These are phyloP conservation scores for Tylopilus vinaceipallidus DNA, from an alignment of 768 basidiomycete species.

Conservation along the genomic window DNA sequence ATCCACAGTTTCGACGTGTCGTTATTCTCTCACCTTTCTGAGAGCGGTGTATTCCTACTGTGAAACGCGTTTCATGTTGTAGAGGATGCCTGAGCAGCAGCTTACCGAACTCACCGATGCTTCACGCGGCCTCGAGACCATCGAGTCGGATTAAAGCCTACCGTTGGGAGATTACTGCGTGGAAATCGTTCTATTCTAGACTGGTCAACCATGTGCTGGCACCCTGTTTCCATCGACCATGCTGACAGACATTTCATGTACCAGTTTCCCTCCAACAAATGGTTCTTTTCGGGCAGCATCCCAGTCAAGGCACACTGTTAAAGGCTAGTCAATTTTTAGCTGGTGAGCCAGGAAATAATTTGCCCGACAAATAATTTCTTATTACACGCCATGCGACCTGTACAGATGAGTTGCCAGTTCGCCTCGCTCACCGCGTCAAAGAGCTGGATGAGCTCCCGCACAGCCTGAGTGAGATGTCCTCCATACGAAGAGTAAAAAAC, in stretches of 20 bases:
- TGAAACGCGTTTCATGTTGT: not conserved
- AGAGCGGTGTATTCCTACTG: not conserved
- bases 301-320: constrained; percentile 90
- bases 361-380: too few relatives aligned
- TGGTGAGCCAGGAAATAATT: constrained; percentile 58
- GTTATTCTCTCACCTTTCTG: not conserved
- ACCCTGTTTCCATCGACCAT: not conserved
- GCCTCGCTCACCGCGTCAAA: constrained; percentile 93
- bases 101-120: not conserved
- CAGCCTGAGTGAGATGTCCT: constrained; percentile 85
- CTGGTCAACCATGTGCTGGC: not conserved
- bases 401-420: constrained; percentile 88
- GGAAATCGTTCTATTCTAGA: too few relatives aligned
- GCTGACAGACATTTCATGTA: constrained; percentile 5
- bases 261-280: constrained; percentile 96
- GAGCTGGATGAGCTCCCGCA: constrained; percentile 95
- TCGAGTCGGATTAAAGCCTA: too few relatives aligned
- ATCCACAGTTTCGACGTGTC: too few relatives aligned
- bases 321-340: constrained; percentile 87
- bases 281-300: constrained; percentile 96
- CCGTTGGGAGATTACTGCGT: too few relatives aligned
- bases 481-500: constrained; percentile 91
- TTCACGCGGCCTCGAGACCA: too few relatives aligned
- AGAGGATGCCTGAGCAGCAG: not conserved
- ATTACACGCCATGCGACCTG: too few relatives aligned